These are phyloP conservation scores for Spergularia marina DNA, from an alignment of 148 eudicot genomes.

Conservation along the genomic window DNA sequence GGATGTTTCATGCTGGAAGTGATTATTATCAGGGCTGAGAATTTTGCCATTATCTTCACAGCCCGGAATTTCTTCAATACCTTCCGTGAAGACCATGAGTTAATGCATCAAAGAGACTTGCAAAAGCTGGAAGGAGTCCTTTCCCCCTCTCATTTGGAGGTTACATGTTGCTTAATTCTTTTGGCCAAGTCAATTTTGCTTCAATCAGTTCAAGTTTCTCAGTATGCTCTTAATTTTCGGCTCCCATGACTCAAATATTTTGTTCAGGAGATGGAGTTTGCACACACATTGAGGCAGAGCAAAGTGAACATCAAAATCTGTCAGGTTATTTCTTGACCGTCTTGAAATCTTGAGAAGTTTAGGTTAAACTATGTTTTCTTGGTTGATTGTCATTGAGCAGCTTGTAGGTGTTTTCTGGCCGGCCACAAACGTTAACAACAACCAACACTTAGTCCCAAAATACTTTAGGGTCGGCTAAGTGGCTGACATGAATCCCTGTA, in stretches of 20 bases:
- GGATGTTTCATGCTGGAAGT: neutral
- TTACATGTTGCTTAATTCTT: conserved; percentile 29
- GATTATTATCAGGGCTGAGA: neutral
- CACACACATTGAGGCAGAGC: conserved; percentile 91
- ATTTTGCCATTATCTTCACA: conserved; percentile 25
- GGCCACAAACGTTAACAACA: too few relatives aligned
- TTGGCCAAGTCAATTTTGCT: neutral
- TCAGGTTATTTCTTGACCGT: conserved; percentile 54
- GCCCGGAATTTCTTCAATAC: conserved; percentile 78
- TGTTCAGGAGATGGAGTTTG: conserved; percentile 97
- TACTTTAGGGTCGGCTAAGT: too few relatives aligned
- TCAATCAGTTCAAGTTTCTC: neutral
- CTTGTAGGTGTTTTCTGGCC: neutral
- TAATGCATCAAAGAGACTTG: conserved; percentile 84
- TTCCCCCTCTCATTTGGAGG: conserved; percentile 98
- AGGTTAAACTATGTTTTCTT: neutral
- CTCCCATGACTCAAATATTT: neutral
- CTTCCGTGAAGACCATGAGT: conserved; percentile 94
- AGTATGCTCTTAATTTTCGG: neutral
- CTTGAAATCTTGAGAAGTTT: neutral
- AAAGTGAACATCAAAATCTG: conserved; percentile 93
- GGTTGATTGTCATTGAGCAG: neutral
- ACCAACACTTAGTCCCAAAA: too few relatives aligned
- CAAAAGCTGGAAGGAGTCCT: conserved; percentile 97
- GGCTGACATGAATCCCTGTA: too few relatives aligned